Evolutionary conservation across 2,329 filamentous ascomycete genomes (phyloP).

Genomic region (Neopestalotiopsis sp.): DNA sequence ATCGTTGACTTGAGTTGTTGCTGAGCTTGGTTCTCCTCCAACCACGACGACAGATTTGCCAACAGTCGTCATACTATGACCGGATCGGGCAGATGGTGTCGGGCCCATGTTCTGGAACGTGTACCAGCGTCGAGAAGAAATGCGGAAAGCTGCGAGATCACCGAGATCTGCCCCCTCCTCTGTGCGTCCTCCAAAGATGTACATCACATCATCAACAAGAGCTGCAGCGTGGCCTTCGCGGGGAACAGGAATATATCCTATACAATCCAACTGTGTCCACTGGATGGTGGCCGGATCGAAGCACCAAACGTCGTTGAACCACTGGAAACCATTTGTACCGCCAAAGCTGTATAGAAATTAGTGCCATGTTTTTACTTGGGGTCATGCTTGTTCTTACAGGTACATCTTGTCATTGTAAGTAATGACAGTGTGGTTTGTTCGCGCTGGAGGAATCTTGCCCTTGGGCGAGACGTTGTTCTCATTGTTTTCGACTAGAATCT

Average conservation of each 20-base stretch:
- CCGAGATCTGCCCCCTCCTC: constrained; percentile 92
- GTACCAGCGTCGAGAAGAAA: constrained; percentile 89
- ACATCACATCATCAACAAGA: constrained; percentile 97
- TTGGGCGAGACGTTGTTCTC: constrained; percentile 64
- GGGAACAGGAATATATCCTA: constrained; percentile 93
- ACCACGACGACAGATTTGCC: constrained; percentile 92
- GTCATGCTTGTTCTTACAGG: constrained; percentile 66
- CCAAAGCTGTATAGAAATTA: constrained; percentile 71
- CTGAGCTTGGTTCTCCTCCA: constrained; percentile 92
- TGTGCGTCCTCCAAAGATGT: constrained; percentile 94
- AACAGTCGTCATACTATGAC: constrained; percentile 96
- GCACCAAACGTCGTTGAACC: constrained; percentile 99
- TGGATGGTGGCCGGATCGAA: constrained; percentile 84
- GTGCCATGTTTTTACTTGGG: not conserved
- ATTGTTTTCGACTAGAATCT: constrained; percentile 82
- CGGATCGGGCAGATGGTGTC: constrained; percentile 89
- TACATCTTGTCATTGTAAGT: constrained; percentile 94
- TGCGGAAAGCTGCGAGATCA: constrained; percentile 81
- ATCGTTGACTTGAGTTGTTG: constrained; percentile 80
- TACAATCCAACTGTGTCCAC: constrained; percentile 92
- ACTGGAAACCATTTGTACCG: constrained; percentile 91
- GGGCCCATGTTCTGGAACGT: constrained; percentile 99
- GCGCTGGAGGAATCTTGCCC: constrained; percentile 78
- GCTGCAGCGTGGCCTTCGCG: constrained; percentile 94
- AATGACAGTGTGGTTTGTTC: constrained; percentile 93